phyloP scores from a whole-genome alignment of 805 yeast genomes.

The Wickerhamiella australiensis region DNA sequence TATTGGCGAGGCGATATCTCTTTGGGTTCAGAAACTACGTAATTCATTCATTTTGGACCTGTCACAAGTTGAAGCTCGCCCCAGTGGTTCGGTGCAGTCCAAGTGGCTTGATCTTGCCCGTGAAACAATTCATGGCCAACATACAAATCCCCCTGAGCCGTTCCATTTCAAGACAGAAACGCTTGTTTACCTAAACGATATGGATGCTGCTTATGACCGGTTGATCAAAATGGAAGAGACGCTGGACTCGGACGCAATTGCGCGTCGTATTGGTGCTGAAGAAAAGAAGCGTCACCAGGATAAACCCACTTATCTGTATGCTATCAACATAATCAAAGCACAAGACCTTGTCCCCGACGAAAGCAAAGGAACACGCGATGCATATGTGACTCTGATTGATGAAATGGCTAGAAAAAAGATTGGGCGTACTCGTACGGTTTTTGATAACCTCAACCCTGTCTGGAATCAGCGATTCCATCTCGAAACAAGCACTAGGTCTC shows the following conservation, averaged over 20 bases:
- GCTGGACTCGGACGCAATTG: conserved; percentile 43
- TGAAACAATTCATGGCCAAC: conserved; percentile 23
- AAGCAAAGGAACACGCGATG: conserved; percentile 38
- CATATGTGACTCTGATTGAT: conserved; percentile 54
- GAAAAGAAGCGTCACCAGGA: conserved; percentile 14
- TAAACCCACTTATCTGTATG: conserved; percentile 34
- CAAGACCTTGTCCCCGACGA: conserved; percentile 43
- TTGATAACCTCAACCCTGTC: conserved; percentile 52
- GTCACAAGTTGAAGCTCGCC: background rate
- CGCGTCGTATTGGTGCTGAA: conserved; percentile 28
- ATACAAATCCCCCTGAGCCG: conserved; percentile 34
- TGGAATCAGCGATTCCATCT: conserved; percentile 84
- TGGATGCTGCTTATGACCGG: conserved; percentile 30
- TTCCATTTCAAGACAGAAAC: conserved; percentile 48
- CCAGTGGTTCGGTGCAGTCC: background rate
- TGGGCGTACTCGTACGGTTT: conserved; percentile 57
- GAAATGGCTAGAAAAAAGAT: conserved; percentile 41
- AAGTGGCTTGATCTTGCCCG: conserved; percentile 18
- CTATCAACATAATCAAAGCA: conserved; percentile 51
- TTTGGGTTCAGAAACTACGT: conserved; percentile 34
- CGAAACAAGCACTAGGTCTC: conserved; percentile 31
- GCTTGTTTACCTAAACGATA: conserved; percentile 65
- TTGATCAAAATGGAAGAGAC: conserved; percentile 27
- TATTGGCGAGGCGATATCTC: conserved; percentile 47
- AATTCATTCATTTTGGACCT: conserved; percentile 18